Base-by-base conservation (phyloP, 2,329 filamentous ascomycete genomes). In the Alternaria rosae region DNA sequence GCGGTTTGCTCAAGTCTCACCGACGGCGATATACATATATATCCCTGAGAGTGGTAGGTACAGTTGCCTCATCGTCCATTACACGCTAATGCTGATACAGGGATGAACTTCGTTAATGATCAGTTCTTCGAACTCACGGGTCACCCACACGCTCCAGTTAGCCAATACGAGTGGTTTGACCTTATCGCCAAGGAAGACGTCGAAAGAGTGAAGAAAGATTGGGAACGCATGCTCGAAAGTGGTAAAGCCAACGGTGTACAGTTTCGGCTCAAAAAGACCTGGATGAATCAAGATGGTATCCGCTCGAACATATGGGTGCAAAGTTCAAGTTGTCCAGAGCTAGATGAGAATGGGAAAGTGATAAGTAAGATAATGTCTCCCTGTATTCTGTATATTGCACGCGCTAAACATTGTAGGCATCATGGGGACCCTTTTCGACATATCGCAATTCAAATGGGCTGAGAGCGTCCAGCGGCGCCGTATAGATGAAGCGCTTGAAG, bases 401-500 rank as follows among this genome's bases (percentile, higher is more conserved):
- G 5, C 15, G 12, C 65, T 62, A 10, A 61, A 23, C 45, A 20
- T 10, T 7, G 0, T 44, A 67, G 68, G 69, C 28, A 76, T 80
- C 28, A 71, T 78, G 61, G 78, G 78, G 7, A 76, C 72, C 0
- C 59, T 79, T 4, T 76, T 77, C 25, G 78, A 79, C 38, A 79
- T 79, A 20, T 76, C 74, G 15, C 71, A 76, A 32, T 76, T 79
- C 55, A 79, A 79, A 59, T 78, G 77, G 73, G 76, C 76, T 15
- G 76, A 80, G 53, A 69, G 68, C 7, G 68, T 78, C 10, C 78
- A 80, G 56, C 69, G 70, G 5, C 70, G 71, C 28, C 66, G 74
- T 13, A 70, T 76, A 1, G 65, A 78, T 35, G 78, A 80, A 58
- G 78, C 78, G 3, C 57, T 78, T 13, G 77, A 80, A 57, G 68